These are phyloP conservation scores for Diaporthe helianthi DNA, from an alignment of 2,329 filamentous ascomycete species.

Conservation along the genomic window DNA sequence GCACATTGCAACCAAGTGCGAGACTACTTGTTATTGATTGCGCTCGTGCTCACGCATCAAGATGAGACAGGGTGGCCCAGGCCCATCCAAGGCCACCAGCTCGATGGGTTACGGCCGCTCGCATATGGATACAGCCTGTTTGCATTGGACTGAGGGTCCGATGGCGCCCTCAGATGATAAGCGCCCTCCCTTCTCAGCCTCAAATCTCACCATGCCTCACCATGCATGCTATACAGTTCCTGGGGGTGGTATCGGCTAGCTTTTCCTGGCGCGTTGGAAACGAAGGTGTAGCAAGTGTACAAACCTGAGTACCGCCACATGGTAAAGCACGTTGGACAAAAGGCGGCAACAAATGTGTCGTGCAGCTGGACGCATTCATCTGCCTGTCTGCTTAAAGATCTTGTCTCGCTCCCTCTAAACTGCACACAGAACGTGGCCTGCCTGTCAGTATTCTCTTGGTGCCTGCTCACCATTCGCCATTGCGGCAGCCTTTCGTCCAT, in stretches of 20 bases:
- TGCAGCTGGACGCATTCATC: slow-evolving; percentile 25
- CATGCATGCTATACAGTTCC: background rate
- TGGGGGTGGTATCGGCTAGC: slow-evolving; percentile 7
- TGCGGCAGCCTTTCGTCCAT: background rate
- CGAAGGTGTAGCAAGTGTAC: slow-evolving; percentile 2
- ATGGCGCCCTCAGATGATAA: background rate
- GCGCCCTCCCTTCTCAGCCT: slow-evolving; percentile 14
- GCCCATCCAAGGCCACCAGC: background rate
- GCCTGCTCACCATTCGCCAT: background rate
- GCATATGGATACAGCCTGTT: background rate
- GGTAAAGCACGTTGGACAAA: slow-evolving; percentile 19
- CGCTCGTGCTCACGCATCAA: background rate
- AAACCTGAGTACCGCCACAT: background rate
- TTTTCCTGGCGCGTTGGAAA: background rate
- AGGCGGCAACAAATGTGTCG: slow-evolving; percentile 15
- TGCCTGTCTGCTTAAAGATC: slow-evolving; percentile 28
- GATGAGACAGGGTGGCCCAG: background rate
- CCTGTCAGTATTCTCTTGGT: background rate
- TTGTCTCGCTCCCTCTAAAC: slow-evolving; percentile 15
- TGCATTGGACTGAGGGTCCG: background rate
- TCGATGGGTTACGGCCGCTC: background rate
- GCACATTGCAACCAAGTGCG: background rate
- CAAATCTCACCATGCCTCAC: slow-evolving; percentile 13
- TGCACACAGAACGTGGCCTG: background rate
- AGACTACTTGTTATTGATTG: background rate